Evolutionary conservation across 371 early-diverging fungal species (phyloP), one percentile per base, ranked within the genome.

Genomic region (Spraguea lophii): DNA sequence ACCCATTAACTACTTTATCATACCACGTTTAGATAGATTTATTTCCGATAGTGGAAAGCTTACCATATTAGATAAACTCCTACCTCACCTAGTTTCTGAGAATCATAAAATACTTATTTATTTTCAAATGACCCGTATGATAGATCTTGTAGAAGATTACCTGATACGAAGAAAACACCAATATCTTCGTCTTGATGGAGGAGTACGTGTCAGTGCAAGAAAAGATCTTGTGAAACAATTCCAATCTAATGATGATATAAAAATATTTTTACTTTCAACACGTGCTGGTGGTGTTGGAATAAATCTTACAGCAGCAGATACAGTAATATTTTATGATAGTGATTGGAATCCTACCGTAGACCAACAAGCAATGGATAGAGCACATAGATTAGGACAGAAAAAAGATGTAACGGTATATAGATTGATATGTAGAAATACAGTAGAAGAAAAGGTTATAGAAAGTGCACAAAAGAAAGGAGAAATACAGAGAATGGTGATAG

Each of bases 81-180:
- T 98, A 26, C 75, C 77, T 20, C 75, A 79, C 56, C 77, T 98
- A 22, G 83, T 86, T 70, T 68, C 76, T 3, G 83, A 84, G 50
- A 86, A 83, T 0, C 92, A 93, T 63, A 79, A 88, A 46, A 84
- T 88, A 1, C 66, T 98, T 56, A 75, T 95, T 24, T 87, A 89
- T 61, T 93, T 91, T 77, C 94, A 97, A 67, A 93, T 97, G 94
- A 90, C 93, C 6, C 75, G 75, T 61, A 88, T 89, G 87, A 86
- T 93, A 57, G 91, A 91, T 62, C 52, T 97, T 49, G 77, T 93
- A 73, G 92, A 87, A 44, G 65, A 71, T 20, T 69, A 68, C 52
- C 52, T 69, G 20, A 44, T 49, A 17, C 35, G 54, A 7, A 53
- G 62, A 30, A 54, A 54, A 25, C 58, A 65, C 43, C 49, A 57